These are phyloP conservation scores for Bonnemaisonia californica DNA, from an alignment of 31 red algal species.

Conservation along the genomic window DNA sequence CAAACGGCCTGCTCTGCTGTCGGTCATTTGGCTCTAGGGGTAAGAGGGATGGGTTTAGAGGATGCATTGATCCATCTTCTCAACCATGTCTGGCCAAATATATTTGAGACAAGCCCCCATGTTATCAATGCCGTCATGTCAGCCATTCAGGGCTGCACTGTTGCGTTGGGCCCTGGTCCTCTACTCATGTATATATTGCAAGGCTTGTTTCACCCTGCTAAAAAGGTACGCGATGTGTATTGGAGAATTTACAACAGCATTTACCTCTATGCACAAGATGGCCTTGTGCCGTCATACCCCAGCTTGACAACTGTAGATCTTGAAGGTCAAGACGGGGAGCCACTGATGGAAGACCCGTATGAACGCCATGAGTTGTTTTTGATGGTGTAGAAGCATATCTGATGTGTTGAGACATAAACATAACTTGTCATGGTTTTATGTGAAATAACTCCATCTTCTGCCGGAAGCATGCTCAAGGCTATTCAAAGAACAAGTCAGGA, in stretches of 20 bases:
- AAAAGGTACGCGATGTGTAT: constrained; percentile 83
- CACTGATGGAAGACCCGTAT: constrained; percentile 38
- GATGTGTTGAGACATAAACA: no score
- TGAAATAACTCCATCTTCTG: no score
- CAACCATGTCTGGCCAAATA: constrained; percentile 95
- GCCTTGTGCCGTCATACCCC: constrained; percentile 63
- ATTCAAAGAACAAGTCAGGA: no score
- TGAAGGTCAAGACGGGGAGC: constrained; percentile 29
- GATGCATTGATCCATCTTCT: constrained; percentile 90
- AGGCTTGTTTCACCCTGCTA: constrained; percentile 93
- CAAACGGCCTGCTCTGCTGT: constrained; percentile 92
- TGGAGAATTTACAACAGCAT: constrained; percentile 86
- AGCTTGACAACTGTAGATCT: constrained; percentile 33
- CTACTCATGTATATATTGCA: constrained; percentile 82
- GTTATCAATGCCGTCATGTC: constrained; percentile 88
- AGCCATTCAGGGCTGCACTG: constrained; percentile 78
- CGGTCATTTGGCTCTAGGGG: constrained; percentile 92
- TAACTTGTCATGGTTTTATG: no score
- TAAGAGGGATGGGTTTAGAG: constrained; percentile 83
- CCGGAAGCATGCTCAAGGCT: no score
- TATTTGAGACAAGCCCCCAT: constrained; percentile 90
- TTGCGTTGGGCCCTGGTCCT: constrained; percentile 75
- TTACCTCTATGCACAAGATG: constrained; percentile 76
- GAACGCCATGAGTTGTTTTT: constrained; percentile 48
- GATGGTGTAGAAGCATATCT: neutral